phyloP scores from a whole-genome alignment of 176 grass and related monocot species.

The Pontederia crassipes region DNA sequence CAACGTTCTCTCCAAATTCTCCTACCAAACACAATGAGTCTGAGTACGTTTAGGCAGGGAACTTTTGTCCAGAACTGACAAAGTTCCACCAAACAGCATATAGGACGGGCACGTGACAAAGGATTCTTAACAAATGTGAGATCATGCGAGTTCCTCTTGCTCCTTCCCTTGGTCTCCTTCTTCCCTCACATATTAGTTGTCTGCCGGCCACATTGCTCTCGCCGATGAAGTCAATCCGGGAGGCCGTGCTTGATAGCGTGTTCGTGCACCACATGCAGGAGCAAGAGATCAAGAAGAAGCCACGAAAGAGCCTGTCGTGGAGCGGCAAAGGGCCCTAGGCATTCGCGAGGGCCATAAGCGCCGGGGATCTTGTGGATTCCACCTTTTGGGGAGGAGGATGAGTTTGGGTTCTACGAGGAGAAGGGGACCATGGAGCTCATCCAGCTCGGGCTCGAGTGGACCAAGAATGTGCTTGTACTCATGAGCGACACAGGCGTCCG shows the following conservation, averaged over 20 bases:
- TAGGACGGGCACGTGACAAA: too few relatives aligned
- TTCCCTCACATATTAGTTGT: too few relatives aligned
- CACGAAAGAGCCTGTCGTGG: constrained; percentile 3
- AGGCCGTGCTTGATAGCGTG: constrained; percentile 32
- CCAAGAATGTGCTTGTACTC: constrained; percentile 70
- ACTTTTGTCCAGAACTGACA: too few relatives aligned
- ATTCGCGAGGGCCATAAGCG: constrained; percentile 19
- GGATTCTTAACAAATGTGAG: too few relatives aligned
- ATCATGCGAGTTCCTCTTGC: too few relatives aligned
- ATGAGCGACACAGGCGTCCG: constrained; percentile 93
- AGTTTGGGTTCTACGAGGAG: neutral
- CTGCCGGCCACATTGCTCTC: constrained; percentile 11
- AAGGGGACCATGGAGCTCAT: neutral
- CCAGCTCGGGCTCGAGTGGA: neutral
- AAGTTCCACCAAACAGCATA: too few relatives aligned
- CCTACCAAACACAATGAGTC: too few relatives aligned
- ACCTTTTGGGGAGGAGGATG: neutral
- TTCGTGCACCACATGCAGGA: neutral
- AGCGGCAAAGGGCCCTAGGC: constrained; percentile 6
- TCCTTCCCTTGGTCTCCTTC: too few relatives aligned
- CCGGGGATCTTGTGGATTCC: constrained; percentile 21
- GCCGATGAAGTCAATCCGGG: constrained; percentile 35
- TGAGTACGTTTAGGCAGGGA: too few relatives aligned
- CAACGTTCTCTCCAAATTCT: too few relatives aligned
- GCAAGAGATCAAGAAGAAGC: too few relatives aligned